phyloP scores from a whole-genome alignment of 1,284 basidiomycete genomes.

The Coniferiporia sulphurascens region DNA sequence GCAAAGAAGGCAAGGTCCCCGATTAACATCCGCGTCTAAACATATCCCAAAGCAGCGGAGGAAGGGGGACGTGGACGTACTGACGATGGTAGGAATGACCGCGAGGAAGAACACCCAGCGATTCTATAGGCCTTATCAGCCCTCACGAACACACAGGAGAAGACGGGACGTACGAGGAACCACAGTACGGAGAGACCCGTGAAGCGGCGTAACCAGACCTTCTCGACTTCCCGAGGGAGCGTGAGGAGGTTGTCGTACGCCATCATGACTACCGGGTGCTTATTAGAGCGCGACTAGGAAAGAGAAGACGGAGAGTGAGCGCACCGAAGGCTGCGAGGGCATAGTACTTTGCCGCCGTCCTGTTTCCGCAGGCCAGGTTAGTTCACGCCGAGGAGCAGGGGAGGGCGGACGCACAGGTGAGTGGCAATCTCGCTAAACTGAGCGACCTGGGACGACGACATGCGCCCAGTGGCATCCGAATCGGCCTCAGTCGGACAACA shows the following conservation, averaged over 20 bases:
- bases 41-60: background rate
- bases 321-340: background rate
- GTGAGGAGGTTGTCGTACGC: conserved; percentile 5
- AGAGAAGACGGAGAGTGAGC: background rate
- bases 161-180: conserved; percentile 2
- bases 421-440: background rate
- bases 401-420: background rate
- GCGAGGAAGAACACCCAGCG: conserved; percentile 6
- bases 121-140: background rate
- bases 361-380: background rate
- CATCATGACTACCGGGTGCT: conserved; percentile 1
- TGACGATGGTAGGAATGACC: background rate
- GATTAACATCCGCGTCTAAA: background rate
- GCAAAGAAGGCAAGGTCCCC: no score
- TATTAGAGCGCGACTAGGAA: no score
- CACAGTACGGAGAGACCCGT: background rate
- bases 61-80: background rate
- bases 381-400: background rate
- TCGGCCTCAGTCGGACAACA: no score
- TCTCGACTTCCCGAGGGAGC: conserved; percentile 4
- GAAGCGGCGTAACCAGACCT: conserved; percentile 1
- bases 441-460: background rate
- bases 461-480: background rate
- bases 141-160: background rate
- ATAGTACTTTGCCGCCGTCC: background rate